Percentiles rank a stretch among this genome's conserved stretches.
Conservation (phyloP, 176 grass and related monocot genomes). For the Pharus latifolius region DNA sequence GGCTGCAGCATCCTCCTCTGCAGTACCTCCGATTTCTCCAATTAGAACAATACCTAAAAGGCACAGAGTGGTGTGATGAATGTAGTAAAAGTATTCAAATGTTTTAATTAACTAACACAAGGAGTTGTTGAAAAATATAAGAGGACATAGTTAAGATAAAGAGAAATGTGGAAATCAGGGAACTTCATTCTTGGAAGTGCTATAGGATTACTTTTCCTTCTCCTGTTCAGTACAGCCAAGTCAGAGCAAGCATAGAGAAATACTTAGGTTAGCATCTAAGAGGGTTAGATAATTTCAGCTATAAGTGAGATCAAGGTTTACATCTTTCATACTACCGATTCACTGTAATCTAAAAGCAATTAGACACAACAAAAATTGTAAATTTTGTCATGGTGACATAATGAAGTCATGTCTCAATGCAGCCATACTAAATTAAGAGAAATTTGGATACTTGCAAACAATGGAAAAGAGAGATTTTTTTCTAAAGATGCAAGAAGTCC, state of each 20-base stretch:
- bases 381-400: background rate
- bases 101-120: background rate
- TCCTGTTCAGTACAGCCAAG: background rate
- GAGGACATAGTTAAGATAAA: background rate
- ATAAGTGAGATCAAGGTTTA: background rate
- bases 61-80: background rate
- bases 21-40: conserved; percentile 97
- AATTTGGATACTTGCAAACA: background rate
- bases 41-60: conserved; percentile 64
- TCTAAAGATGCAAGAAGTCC: background rate
- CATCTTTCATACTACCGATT: background rate
- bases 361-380: background rate
- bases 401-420: background rate
- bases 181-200: background rate
- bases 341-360: background rate
- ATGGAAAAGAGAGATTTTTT: background rate
- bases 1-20: conserved; percentile 98
- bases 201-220: background rate
- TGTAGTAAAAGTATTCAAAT: background rate
- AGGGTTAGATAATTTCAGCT: background rate
- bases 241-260: background rate
- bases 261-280: background rate
- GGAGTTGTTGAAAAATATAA: background rate
- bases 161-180: background rate
- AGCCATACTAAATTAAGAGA: background rate